Base-by-base conservation (phyloP, 352 stramenopile genomes). In the Elongisporangium senticosum region DNA sequence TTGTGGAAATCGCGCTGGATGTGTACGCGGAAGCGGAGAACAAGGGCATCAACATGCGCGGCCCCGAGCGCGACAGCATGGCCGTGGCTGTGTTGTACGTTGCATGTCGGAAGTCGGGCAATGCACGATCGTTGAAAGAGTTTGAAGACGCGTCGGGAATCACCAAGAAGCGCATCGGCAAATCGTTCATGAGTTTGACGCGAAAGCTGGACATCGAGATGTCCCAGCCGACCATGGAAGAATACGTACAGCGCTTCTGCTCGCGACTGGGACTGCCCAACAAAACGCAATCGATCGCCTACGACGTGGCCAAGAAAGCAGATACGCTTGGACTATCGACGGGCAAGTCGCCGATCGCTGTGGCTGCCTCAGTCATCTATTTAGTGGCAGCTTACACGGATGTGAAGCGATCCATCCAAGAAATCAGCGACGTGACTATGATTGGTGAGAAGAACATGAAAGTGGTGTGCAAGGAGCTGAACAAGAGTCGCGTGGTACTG, bases 391-490 rank as follows among this genome's bases (percentile, higher is more conserved):
- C 83, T 0, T 93, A 90, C 67, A 93, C 83, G 13, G 77, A 93
- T 55, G 70, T 72, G 49, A 93, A 93, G 70, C 76, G 80, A 15
- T 90, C 83, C 13, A 70, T 93, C 19, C 76, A 93, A 63, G 83
- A 93, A 53, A 90, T 93, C 63, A 90, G 80, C 56, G 71, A 89
- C 48, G 81, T 90, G 37, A 87, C 83, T 48, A 89, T 87, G 71
- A 89, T 93, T 53, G 77, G 69, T 59, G 80, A 85, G 53, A 93
- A 90, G 68, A 89, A 83, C 65, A 81, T 93, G 70, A 93, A 93
- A 64, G 67, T 78, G 51, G 83, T 93, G 52, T 90, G 80, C 79
- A 93, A 93, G 75, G 80, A 90, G 62, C 68, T 93, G 17, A 90
- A 90, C 72, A 89, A 93, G 75, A 93, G 81, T 50, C 82, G 82